Base-by-base conservation (phyloP, 1,284 basidiomycete genomes). In the Pseudozyma thailandica region DNA sequence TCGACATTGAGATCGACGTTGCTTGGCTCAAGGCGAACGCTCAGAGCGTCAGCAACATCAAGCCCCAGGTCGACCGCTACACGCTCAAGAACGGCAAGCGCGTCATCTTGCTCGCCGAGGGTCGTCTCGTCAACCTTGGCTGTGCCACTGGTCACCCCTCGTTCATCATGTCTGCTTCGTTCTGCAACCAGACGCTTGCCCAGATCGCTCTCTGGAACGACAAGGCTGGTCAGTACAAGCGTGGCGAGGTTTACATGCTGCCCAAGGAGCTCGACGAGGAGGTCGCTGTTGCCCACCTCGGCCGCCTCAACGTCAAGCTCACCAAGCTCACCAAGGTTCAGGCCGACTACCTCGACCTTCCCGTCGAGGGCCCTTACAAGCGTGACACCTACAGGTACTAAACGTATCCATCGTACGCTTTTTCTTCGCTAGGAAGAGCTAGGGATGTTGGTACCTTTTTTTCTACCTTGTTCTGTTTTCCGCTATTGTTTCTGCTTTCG, bases 121-220 rank as follows among this genome's bases (percentile, higher is more conserved):
- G 95, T 74, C 95, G 96, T 87, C 91, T 98, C 70, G 95, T 98
- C 84, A 98, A 98, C 89, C 88, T 98, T 79, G 95, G 95, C 87
- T 94, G 90, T 86, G 84, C 84, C 47, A 84, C 84, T 37, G 84
- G 84, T 59, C 84, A 85, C 82, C 84, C 83, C n/a, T 84, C 83
- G 45, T 93, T 93, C 85, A 95, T 99, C 87, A 98, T 99, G 96
- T 97, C 94, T 35, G 97, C 94, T 88, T 98, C 96, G 55, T 99
- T 99, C 88, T 87, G 93, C 85, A 98, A 98, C 89, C 95, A 99
- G 87, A 92, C 94, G 66, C 88, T 98, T 75, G 95, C 95, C 48
- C 95, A 98, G 87, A 98, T 99, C 81, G 95, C 93, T 26, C 90
- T 98, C 84, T 99, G 94, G 94, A 90, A 90, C 41, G 88, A 89